Percentiles rank a stretch among this genome's conserved stretches.
phyloP scores from a whole-genome alignment of 163 green algal species.

The Scenedesmus sp. region DNA sequence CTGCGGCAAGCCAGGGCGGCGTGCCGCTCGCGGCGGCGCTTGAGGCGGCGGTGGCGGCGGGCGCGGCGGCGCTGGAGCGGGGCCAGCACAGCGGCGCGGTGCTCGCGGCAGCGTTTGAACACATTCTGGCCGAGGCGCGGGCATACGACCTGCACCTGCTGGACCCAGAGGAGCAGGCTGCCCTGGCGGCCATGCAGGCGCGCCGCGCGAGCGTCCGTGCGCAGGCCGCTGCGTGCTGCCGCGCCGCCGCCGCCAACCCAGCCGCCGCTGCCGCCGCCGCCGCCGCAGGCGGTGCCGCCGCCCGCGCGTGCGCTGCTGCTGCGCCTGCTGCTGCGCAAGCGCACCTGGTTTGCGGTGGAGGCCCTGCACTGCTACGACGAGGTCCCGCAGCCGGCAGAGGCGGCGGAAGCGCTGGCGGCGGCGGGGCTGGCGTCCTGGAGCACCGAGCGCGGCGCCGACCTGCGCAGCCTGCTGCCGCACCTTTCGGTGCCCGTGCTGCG shows the following conservation, averaged over 20 bases:
- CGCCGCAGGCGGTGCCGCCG: slow-evolving; percentile 52
- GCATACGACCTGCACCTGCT: slow-evolving; percentile 67
- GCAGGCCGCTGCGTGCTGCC: too few relatives aligned
- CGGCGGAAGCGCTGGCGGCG: slow-evolving; percentile 43
- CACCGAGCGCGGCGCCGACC: background rate
- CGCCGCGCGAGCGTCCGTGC: background rate
- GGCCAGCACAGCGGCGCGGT: slow-evolving; percentile 11
- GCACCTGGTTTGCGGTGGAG: slow-evolving; percentile 60
- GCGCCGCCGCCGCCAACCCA: background rate
- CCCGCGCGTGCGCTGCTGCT: slow-evolving; percentile 70
- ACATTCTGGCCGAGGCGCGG: slow-evolving; percentile 45
- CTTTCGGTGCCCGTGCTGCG: slow-evolving; percentile 22
- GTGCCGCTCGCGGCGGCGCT: background rate
- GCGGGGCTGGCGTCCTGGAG: slow-evolving; percentile 39
- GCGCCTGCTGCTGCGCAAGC: slow-evolving; percentile 66
- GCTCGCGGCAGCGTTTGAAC: slow-evolving; percentile 15
- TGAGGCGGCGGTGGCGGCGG: slow-evolving; percentile 18
- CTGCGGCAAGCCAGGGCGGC: background rate
- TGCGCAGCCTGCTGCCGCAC: slow-evolving; percentile 7
- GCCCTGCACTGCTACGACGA: slow-evolving; percentile 66
- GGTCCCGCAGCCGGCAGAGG: slow-evolving; percentile 48
- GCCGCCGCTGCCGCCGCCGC: background rate
- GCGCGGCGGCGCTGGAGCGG: background rate
- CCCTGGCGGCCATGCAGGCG: slow-evolving; percentile 59
- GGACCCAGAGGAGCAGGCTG: slow-evolving; percentile 45